These are phyloP conservation scores for Cryptomeria japonica DNA, from an alignment of 75 land plant genomes.

Conservation along the genomic window DNA sequence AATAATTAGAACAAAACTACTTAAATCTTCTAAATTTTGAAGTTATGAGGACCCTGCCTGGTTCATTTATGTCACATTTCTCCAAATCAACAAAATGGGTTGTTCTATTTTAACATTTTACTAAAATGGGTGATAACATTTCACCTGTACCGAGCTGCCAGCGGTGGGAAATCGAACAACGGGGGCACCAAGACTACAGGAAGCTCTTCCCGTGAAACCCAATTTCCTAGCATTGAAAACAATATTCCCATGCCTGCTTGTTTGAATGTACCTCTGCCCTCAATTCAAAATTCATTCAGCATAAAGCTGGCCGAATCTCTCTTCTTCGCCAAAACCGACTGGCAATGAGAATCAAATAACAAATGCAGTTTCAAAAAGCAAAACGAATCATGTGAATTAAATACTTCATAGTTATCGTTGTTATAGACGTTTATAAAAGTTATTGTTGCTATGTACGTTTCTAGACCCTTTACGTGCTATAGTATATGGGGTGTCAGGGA, in stretches of 20 bases:
- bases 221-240: not conserved
- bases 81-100: not conserved
- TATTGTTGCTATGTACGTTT: too few species aligned
- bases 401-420: too few species aligned
- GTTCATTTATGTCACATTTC: not conserved
- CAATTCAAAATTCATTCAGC: not conserved
- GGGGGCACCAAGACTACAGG: slow-evolving; percentile 93
- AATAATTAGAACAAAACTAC: not conserved
- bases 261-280: not conserved
- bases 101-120: not conserved
- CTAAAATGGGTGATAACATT: not conserved
- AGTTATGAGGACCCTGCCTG: not conserved
- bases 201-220: slow-evolving; percentile 24
- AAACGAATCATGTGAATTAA: too few species aligned
- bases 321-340: not conserved
- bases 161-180: slow-evolving; percentile 80
- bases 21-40: not conserved
- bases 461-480: too few species aligned
- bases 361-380: too few species aligned
- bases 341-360: not conserved
- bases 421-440: too few species aligned
- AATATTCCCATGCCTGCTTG: not conserved
- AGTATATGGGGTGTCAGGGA: too few species aligned
- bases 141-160: slow-evolving; percentile 77
- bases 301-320: not conserved